phyloP scores from a whole-genome alignment of 2,329 filamentous ascomycete genomes.

The Pseudodiploospora longispora region DNA sequence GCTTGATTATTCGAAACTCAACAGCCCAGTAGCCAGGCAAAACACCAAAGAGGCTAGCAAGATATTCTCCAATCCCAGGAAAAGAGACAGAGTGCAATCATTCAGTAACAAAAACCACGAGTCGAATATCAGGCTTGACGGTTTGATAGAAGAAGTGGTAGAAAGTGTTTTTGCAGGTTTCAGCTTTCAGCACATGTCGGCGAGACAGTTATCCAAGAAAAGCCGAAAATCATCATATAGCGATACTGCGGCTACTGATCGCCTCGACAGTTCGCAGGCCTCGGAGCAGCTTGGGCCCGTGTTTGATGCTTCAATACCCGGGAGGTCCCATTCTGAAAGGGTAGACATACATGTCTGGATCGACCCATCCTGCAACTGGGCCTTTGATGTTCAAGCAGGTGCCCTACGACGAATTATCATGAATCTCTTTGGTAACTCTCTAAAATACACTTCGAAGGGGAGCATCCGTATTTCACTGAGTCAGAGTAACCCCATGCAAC shows the following conservation, averaged over 20 bases:
- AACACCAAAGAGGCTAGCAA: neutral
- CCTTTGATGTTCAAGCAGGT: slow-evolving; percentile 45
- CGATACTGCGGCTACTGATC: slow-evolving; percentile 10
- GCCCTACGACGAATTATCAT: slow-evolving; percentile 45
- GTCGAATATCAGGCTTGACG: slow-evolving; percentile 26
- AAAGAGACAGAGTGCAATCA: neutral
- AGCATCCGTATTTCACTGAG: slow-evolving; percentile 20
- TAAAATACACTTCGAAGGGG: slow-evolving; percentile 47
- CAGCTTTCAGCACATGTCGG: slow-evolving; percentile 25
- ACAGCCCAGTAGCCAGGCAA: slow-evolving; percentile 22
- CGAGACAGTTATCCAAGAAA: slow-evolving; percentile 11
- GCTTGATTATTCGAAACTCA: slow-evolving; percentile 48
- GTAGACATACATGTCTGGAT: slow-evolving; percentile 24
- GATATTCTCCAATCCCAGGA: neutral
- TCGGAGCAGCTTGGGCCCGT: slow-evolving; percentile 14
- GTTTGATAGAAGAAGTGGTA: slow-evolving; percentile 37
- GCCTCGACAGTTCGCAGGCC: slow-evolving; percentile 34
- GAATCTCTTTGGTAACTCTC: slow-evolving; percentile 54
- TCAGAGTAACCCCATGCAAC: slow-evolving; percentile 10
- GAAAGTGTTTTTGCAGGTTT: slow-evolving; percentile 40
- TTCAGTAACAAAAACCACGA: slow-evolving; percentile 11
- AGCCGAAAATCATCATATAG: slow-evolving; percentile 3
- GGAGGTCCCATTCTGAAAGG: slow-evolving; percentile 10
- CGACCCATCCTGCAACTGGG: slow-evolving; percentile 38
- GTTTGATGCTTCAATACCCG: neutral